phyloP scores from a whole-genome alignment of 495 filamentous ascomycete genomes.

The Penicillium malachiteum region DNA sequence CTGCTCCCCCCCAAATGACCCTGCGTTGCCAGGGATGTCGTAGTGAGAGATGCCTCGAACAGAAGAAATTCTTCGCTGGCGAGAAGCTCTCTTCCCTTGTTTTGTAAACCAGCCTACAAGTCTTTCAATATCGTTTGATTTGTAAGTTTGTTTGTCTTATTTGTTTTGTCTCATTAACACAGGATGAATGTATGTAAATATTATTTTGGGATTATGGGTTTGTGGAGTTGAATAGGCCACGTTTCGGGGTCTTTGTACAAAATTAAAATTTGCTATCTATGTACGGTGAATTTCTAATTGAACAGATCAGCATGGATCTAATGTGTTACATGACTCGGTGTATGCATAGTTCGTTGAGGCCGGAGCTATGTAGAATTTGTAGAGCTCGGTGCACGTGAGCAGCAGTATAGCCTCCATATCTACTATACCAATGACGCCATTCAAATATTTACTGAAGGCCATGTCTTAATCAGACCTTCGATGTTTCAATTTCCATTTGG shows the following conservation, averaged over 20 bases:
- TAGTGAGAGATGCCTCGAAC: constrained; percentile 83
- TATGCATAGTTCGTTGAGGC: no score
- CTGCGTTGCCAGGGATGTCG: constrained; percentile 92
- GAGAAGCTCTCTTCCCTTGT: constrained; percentile 37
- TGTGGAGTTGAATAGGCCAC: not conserved
- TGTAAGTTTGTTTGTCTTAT: not conserved
- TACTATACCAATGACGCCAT: no score
- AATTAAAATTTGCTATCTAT: not conserved
- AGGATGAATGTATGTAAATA: not conserved
- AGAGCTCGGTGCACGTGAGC: no score
- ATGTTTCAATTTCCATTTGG: no score
- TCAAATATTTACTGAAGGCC: no score
- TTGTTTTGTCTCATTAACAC: not conserved
- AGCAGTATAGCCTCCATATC: no score
- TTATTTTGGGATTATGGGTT: not conserved
- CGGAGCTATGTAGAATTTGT: no score
- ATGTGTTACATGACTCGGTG: no score
- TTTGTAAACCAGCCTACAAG: not conserved
- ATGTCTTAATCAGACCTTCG: no score
- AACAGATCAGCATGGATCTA: no score
- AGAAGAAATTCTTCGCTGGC: constrained; percentile 88
- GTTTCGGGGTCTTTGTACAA: not conserved
- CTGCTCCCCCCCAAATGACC: constrained; percentile 79
- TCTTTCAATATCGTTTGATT: no score
- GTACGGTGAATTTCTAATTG: not conserved